Evolutionary conservation across 163 green algal genomes (phyloP), one percentile per base, ranked within the genome.

Genomic region (Chlorella variabilis): DNA sequence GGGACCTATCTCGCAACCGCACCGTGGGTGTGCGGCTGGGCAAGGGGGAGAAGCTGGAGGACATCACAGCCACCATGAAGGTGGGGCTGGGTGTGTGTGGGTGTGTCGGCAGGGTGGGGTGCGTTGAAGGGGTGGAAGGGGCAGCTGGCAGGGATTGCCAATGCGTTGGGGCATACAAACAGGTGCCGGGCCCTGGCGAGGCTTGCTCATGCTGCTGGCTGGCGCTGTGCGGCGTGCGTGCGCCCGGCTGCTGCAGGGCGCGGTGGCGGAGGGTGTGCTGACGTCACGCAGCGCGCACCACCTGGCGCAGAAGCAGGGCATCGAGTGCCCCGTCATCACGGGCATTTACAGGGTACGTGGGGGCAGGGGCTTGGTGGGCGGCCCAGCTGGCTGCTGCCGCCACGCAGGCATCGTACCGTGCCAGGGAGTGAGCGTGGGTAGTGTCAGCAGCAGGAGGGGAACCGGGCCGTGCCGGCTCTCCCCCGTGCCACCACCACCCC

Each of bases 201-300:
- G n/a, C n/a, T n/a, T n/a, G n/a, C n/a, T n/a, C n/a, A n/a, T n/a
- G n/a, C n/a, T n/a, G n/a, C n/a, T n/a, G n/a, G n/a, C n/a, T n/a
- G n/a, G n/a, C n/a, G n/a, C 18, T 51, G 65, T 29, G 68, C 42
- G 61, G 42, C 38, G 42, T 68, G n/a, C 29, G n/a, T n/a, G 8
- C n/a, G n/a, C n/a, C n/a, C n/a, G n/a, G 21, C 23, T 15, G 13
- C 23, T 54, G 45, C 45, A 54, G 18, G 66, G 70, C 13, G 87
- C 92, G 1, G 90, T 96, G 25, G 94, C 94, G 1, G 94, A 98
- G 86, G 94, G 94, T 25, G 91, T 98, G n/a, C 89, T 96, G n/a
- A 98, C 94, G 6, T 91, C 88, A 13, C 85, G 83, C 56, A 77
- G 88, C 23, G 90, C 93, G 4, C 81, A 92, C 70, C 63, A 90